Evolutionary conservation across 306 rosid species (phyloP).

Genomic region (Lathyrus oleraceus): DNA sequence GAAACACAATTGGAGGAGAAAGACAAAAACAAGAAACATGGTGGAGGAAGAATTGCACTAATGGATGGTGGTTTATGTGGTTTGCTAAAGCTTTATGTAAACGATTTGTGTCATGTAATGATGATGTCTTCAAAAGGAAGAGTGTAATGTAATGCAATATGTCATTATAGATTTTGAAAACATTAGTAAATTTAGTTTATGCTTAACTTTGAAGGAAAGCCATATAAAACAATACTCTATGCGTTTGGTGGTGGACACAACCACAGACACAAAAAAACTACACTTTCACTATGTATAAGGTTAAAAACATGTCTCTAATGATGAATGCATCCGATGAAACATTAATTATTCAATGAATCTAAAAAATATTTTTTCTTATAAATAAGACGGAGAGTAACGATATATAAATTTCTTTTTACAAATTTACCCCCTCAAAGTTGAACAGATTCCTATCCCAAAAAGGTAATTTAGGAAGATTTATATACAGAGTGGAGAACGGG

Average conservation of each 20-base stretch:
- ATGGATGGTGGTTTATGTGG: slow-evolving; percentile 3
- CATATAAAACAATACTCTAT: slow-evolving; percentile 12
- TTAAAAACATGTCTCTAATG: neutral
- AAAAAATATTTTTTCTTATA: no score
- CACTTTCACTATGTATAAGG: neutral
- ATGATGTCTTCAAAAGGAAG: slow-evolving; percentile 33
- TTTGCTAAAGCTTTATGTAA: slow-evolving; percentile 10
- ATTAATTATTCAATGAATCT: no score
- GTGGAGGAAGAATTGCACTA: slow-evolving; percentile 17
- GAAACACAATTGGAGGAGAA: slow-evolving; percentile 36
- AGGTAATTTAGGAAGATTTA: no score
- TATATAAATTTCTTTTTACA: no score
- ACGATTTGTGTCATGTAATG: slow-evolving; percentile 40
- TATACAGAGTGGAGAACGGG: neutral
- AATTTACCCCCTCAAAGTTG: no score
- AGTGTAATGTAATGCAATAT: slow-evolving; percentile 26
- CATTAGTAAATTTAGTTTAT: slow-evolving; percentile 31
- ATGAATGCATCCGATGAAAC: no score
- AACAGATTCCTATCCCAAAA: no score
- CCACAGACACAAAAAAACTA: neutral
- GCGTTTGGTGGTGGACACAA: slow-evolving; percentile 52
- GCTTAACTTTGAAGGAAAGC: slow-evolving; percentile 86
- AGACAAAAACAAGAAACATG: slow-evolving; percentile 34
- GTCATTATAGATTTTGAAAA: slow-evolving; percentile 37
- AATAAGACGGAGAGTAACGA: no score